Percentiles rank a stretch among this genome's conserved stretches.
These are phyloP conservation scores for Puccinia horiana DNA, from an alignment of 1,284 basidiomycete species.

Conservation along the genomic window DNA sequence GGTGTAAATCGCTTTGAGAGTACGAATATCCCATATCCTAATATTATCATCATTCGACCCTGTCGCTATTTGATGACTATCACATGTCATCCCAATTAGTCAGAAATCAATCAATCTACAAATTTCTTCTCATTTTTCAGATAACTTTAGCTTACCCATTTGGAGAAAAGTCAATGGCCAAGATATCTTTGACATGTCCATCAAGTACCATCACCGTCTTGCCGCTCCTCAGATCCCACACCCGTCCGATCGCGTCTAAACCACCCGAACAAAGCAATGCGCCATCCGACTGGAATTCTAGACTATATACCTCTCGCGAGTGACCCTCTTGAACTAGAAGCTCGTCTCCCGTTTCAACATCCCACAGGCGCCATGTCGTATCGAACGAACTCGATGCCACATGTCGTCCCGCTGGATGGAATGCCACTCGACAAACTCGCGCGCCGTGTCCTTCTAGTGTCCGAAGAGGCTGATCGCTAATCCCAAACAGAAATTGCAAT, in stretches of 20 bases:
- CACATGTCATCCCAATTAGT: neutral
- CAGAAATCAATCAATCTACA: neutral
- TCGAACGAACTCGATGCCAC: constrained; percentile 94
- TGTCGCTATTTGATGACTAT: constrained; percentile 91
- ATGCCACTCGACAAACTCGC: constrained; percentile 87
- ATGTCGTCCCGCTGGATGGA: constrained; percentile 91
- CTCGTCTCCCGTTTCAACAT: constrained; percentile 76
- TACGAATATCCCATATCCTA: constrained; percentile 96
- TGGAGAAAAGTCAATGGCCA: constrained; percentile 87
- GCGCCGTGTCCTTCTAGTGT: constrained; percentile 84
- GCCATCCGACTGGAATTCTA: constrained; percentile 94
- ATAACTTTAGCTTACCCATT: constrained; percentile 70
- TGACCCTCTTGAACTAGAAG: constrained; percentile 93
- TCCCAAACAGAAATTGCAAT: neutral
- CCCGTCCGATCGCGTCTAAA: constrained; percentile 90
- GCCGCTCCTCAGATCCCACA: constrained; percentile 95
- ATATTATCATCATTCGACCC: constrained; percentile 96
- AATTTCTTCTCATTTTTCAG: constrained; percentile 14
- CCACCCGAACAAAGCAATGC: constrained; percentile 89
- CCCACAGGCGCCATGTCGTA: constrained; percentile 98
- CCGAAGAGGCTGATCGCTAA: constrained; percentile 74
- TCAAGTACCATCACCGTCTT: constrained; percentile 97
- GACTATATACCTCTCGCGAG: constrained; percentile 90
- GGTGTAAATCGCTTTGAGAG: constrained; percentile 85
- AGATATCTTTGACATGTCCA: constrained; percentile 92